Percentiles rank a stretch among this genome's conserved stretches.
phyloP scores from a whole-genome alignment of 345 rosid genomes.

The Geranium rotundifolium region DNA sequence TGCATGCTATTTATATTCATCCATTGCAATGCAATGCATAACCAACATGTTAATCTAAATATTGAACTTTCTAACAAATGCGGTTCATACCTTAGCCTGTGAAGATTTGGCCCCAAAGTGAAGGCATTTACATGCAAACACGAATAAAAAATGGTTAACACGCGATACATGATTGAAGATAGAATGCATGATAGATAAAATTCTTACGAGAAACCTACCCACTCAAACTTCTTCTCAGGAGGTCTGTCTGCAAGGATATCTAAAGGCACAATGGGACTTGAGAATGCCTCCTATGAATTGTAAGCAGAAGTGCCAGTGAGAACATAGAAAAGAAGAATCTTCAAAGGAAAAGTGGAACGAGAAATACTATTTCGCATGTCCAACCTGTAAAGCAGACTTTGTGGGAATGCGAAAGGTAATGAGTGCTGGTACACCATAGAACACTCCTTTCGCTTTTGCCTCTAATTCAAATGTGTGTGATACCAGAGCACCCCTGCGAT shows the following conservation, averaged over 20 bases:
- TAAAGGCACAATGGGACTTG: slow-evolving; percentile 73
- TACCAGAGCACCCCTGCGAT: slow-evolving; percentile 61
- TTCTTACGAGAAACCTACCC: slow-evolving; percentile 32
- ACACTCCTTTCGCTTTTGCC: slow-evolving; percentile 68
- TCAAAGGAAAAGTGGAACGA: not conserved
- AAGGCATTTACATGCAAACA: not conserved
- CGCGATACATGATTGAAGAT: not conserved
- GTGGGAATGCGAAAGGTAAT: slow-evolving; percentile 86
- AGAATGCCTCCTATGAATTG: slow-evolving; percentile 48
- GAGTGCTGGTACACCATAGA: slow-evolving; percentile 73
- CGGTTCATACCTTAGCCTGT: not conserved
- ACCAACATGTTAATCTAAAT: no score
- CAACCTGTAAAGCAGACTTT: slow-evolving; percentile 73
- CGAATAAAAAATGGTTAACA: not conserved
- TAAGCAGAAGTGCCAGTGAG: not conserved
- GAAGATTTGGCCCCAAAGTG: not conserved
- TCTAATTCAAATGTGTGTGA: slow-evolving; percentile 83
- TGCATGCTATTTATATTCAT: no score
- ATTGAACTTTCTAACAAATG: no score
- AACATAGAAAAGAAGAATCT: no score
- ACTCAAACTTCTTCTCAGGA: slow-evolving; percentile 50
- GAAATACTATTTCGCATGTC: not conserved
- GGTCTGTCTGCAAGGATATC: slow-evolving; percentile 82
- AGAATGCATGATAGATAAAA: not conserved
- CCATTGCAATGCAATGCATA: no score